Evolutionary conservation across 768 basidiomycete genomes (phyloP).

Genomic region (Pisolithus albus): DNA sequence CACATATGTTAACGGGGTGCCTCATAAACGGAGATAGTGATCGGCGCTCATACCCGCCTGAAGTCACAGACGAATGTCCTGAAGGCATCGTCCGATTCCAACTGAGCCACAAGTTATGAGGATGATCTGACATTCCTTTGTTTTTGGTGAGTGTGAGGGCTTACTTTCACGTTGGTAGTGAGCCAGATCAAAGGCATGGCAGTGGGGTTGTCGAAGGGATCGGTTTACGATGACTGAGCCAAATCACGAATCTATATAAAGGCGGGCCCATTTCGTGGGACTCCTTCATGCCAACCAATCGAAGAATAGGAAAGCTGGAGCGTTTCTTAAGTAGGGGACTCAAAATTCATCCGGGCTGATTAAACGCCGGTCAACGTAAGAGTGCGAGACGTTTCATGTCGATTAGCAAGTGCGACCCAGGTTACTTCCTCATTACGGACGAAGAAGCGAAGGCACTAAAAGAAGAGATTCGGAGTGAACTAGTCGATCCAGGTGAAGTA

Average conservation of each 20-base stretch:
- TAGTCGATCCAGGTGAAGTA: no score
- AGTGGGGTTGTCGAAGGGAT: not conserved
- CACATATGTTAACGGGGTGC: not conserved
- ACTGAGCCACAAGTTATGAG: not conserved
- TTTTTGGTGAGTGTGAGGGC: not conserved
- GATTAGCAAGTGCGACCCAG: no score
- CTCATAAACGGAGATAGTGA: not conserved
- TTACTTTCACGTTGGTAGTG: conserved; percentile 34
- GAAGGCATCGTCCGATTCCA: conserved; percentile 20
- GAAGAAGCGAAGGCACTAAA: no score
- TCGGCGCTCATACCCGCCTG: conserved; percentile 39
- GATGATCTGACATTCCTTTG: not conserved
- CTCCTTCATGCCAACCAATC: no score
- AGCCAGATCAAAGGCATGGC: conserved; percentile 35
- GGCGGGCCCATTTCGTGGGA: no score
- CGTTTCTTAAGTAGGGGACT: no score
- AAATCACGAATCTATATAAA: not conserved
- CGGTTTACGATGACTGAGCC: not conserved
- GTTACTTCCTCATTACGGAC: no score
- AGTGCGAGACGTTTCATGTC: no score
- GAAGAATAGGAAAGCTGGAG: no score
- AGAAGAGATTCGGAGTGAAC: no score
- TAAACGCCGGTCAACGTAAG: no score
- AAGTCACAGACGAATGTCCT: conserved; percentile 42
- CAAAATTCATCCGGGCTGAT: no score